Base-by-base conservation (phyloP, 73 alveolate genomes). In the Paraurostyla sp. region DNA sequence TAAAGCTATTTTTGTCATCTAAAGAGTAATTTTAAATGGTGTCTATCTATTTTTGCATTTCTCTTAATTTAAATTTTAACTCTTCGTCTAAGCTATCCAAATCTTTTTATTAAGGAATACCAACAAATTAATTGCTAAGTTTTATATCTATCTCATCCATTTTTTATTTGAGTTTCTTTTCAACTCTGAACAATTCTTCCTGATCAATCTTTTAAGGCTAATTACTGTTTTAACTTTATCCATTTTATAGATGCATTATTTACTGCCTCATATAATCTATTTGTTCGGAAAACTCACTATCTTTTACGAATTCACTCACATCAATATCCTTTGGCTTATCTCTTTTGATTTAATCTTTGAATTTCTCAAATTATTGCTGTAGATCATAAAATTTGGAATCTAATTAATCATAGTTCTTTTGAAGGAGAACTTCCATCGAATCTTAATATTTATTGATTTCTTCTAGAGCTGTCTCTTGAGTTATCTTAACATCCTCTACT, bases 391-490 rank as follows among this genome's bases (percentile, higher is more conserved):
- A 0, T 2, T 50, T 22, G 23, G 41, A 68, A 29, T 73, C 25
- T 1, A 73, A 32, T 73, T 73, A 50, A 45, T 11, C 18, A 1
- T 73, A 3, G 29, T 73, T 73, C 23, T 73, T 4, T 3, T 73
- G 56, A 52, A 73, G 41, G 7, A 73, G 48, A 9, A 15, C 7
- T 50, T 73, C 87, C 13, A 73, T 3, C 38, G 25, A 20, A 50
- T 73, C 87, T 33, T 73, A 38, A 45, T 73, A 73, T 30, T 73
- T 73, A 18, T 56, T 73, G 13, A 73, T 16, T 38, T 73, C 87
- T 27, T 73, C 87, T 27, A 73, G 20, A 11, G 87, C 15, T 29
- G 41, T 20, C 36, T 48, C 71, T 36, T 73, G 42, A 27, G 71
- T 43, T 30, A 73, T 73, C 27, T 35, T 45, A 9, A 73, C 46